Evolutionary conservation across 768 basidiomycete species (phyloP).

Genomic region (Naganishia kalamii): DNA sequence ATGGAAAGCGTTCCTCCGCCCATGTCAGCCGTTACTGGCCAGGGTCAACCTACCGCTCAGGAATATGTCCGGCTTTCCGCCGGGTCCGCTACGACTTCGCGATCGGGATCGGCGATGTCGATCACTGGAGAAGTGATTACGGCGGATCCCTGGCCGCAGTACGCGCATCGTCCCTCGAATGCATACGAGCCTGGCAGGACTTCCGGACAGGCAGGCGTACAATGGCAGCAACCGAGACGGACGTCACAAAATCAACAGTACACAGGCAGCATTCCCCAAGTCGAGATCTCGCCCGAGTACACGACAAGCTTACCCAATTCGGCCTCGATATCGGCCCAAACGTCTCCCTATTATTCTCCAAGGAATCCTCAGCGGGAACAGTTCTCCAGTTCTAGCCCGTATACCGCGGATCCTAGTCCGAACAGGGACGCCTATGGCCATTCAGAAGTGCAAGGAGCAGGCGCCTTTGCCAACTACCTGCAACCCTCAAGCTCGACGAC

Average conservation of each 20-base stretch:
- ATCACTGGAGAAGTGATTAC: neutral
- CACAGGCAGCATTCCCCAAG: neutral
- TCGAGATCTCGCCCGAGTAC: neutral
- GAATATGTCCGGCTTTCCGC: constrained; percentile 8
- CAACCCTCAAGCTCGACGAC: neutral
- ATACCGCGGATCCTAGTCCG: neutral
- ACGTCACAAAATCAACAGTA: neutral
- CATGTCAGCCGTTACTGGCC: constrained; percentile 18
- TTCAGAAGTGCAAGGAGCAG: neutral
- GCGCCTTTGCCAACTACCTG: neutral
- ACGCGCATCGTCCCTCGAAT: neutral
- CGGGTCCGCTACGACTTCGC: constrained; percentile 25
- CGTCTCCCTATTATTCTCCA: constrained; percentile 1
- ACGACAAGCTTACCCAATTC: neutral
- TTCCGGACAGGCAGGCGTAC: neutral
- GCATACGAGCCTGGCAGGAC: neutral
- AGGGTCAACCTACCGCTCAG: neutral
- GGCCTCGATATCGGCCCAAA: neutral
- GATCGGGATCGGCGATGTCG: constrained; percentile 16
- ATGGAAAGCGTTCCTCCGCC: constrained; percentile 10
- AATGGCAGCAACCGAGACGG: constrained; percentile 4
- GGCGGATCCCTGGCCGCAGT: constrained; percentile 16
- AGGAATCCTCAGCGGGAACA: neutral
- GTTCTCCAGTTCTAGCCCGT: neutral
- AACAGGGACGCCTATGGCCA: constrained; percentile 4